Conservation (phyloP, 2,329 filamentous ascomycete genomes). For the Ilyonectria destructans region DNA sequence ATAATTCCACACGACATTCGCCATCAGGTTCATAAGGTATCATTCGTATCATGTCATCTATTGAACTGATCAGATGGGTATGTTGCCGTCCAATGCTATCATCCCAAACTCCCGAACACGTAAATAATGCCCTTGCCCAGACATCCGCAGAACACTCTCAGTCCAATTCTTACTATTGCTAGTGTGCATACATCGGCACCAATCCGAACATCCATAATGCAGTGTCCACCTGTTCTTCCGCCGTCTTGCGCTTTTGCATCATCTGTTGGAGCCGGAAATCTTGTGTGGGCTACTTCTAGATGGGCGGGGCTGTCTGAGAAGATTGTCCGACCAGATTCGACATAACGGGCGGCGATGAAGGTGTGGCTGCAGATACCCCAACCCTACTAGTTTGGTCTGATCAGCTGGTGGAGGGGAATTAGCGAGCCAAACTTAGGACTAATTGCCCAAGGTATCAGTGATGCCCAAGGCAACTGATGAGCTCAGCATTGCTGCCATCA, state of each 20-base stretch:
- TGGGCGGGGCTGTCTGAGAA: neutral
- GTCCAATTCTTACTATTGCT: neutral
- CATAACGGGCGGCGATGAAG: too few species aligned
- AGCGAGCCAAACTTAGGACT: too few species aligned
- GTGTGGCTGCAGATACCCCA: neutral
- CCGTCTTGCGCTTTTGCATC: neutral
- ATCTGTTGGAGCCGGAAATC: neutral
- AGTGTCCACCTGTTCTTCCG: neutral
- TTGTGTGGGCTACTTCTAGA: neutral
- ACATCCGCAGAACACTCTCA: neutral
- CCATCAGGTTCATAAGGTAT: neutral
- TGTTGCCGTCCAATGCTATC: conserved; percentile 26
- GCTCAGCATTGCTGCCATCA: too few species aligned
- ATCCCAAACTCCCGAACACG: conserved; percentile 30
- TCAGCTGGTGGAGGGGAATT: too few species aligned
- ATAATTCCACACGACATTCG: neutral
- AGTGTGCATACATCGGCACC: neutral
- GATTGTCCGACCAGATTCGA: neutral
- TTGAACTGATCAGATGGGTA: conserved; percentile 32
- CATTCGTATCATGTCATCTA: conserved; percentile 29
- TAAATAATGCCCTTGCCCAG: conserved; percentile 9
- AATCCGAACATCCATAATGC: neutral
- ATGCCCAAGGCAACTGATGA: too few species aligned
- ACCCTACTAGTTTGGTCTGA: neutral
- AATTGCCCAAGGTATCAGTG: too few species aligned